These are phyloP conservation scores for Beauveria rudraprayagi DNA, from an alignment of 2,329 filamentous ascomycete species.

Conservation along the genomic window DNA sequence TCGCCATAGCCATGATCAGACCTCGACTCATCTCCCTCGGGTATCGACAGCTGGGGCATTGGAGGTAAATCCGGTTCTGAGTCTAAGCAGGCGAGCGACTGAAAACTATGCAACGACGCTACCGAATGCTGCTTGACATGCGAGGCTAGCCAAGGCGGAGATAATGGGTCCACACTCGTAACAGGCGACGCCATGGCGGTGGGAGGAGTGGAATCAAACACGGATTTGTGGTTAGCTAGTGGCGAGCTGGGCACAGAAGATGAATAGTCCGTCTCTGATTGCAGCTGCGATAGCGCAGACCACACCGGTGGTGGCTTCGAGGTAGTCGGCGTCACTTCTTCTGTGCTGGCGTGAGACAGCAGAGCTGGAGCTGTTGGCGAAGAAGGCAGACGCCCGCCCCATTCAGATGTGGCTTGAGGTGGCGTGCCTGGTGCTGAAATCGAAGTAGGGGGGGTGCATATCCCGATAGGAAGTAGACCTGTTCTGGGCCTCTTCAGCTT, in stretches of 20 bases:
- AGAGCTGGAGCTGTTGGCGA: slow-evolving; percentile 32
- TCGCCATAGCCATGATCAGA: slow-evolving; percentile 16
- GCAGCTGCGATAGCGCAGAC: slow-evolving; percentile 53
- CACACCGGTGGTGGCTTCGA: slow-evolving; percentile 47
- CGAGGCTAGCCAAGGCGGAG: slow-evolving; percentile 44
- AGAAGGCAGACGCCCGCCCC: slow-evolving; percentile 26
- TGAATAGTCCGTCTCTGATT: slow-evolving; percentile 48
- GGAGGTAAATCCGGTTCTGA: slow-evolving; percentile 19
- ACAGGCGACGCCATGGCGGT: slow-evolving; percentile 80
- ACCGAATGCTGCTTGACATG: slow-evolving; percentile 52
- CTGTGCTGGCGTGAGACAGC: slow-evolving; percentile 31
- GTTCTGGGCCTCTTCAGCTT: slow-evolving; percentile 67
- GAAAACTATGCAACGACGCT: slow-evolving; percentile 44
- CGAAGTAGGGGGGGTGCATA: slow-evolving; percentile 49
- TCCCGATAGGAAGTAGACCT: slow-evolving; percentile 45
- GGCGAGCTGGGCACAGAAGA: slow-evolving; percentile 80
- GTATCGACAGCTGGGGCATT: slow-evolving; percentile 20
- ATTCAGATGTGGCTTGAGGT: slow-evolving; percentile 29
- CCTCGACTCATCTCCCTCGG: slow-evolving; percentile 28
- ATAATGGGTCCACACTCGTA: slow-evolving; percentile 63
- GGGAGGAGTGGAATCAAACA: slow-evolving; percentile 73
- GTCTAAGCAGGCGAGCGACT: slow-evolving; percentile 29
- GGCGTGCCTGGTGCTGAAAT: slow-evolving; percentile 34
- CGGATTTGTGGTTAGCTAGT: slow-evolving; percentile 54
- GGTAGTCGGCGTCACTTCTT: slow-evolving; percentile 43